A percentile compares a stretch with the other conserved stretches of the same genome.
These are phyloP conservation scores for Nidularia pulvinata DNA, from an alignment of 768 basidiomycete genomes.

Conservation along the genomic window DNA sequence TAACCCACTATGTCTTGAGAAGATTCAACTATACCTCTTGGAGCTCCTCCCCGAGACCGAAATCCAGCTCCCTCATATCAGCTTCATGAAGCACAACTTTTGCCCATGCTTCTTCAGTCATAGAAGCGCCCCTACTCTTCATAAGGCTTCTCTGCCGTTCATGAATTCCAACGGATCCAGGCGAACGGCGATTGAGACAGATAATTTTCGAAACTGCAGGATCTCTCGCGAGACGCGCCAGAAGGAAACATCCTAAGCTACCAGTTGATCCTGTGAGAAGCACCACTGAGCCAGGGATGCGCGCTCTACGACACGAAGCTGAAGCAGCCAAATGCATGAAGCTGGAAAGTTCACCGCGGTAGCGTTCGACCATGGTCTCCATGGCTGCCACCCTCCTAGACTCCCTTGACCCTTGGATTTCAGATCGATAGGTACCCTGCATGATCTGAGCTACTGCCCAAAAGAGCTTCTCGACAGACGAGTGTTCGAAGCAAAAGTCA, in stretches of 20 bases:
- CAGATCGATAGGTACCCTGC: constrained; percentile 6
- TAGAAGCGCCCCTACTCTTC: constrained; percentile 21
- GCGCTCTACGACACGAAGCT: background rate
- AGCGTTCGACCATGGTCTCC: constrained; percentile 24
- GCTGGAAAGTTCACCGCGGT: constrained; percentile 8
- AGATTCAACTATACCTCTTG: constrained; percentile 4
- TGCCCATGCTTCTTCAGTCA: constrained; percentile 19
- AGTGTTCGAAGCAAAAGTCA: constrained; percentile 27
- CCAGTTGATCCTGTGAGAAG: constrained; percentile 37
- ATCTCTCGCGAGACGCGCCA: constrained; percentile 21
- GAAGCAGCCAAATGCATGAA: background rate
- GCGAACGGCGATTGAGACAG: constrained; percentile 22
- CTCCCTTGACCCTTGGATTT: constrained; percentile 3
- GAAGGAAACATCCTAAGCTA: constrained; percentile 29
- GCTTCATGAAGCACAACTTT: constrained; percentile 24
- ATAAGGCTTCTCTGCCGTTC: constrained; percentile 24
- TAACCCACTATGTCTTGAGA: too few species aligned
- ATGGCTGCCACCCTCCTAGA: constrained; percentile 16
- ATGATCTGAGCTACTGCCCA: constrained; percentile 15
- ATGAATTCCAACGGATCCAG: constrained; percentile 7
- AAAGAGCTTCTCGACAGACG: constrained; percentile 20
- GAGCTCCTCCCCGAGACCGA: constrained; percentile 18
- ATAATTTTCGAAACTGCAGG: constrained; percentile 21
- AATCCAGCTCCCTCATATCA: constrained; percentile 19
- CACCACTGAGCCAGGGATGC: constrained; percentile 12